Base-by-base conservation (phyloP, 2,329 filamentous ascomycete species). In the Curvularia sp. region DNA sequence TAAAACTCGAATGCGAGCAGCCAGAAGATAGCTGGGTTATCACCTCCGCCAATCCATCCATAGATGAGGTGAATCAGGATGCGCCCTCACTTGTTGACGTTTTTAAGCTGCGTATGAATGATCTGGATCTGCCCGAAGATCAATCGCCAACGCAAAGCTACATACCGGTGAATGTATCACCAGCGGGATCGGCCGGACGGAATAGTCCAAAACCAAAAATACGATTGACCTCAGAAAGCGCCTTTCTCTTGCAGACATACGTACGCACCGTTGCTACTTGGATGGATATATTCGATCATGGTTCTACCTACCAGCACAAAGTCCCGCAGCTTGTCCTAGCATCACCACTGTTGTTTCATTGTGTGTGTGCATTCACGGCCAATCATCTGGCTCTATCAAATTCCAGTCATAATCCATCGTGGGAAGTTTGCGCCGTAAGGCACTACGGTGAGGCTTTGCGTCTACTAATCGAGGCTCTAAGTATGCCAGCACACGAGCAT, bases 251-350 rank as follows among this genome's bases (percentile, higher is more conserved):
- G 1, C 67, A 75, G 48, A 70, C 66, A 6, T 77, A 73, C 42
- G 64, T 72, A 27, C 64, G 67, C 8, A 75, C 71, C 3, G 70
- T 77, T 10, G 74, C 72, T 6, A 68, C 55, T 2, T 77, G 73
- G 73, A 74, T 75, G 70, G 74, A 75, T 42, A 54, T 75, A 2
- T 73, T 76, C 54, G 73, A 75, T 36, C 68, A 71, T 39, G 53
- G 38, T 5, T 64, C 46, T 34, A 74, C 72, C 4, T 76, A 76
- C 46, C 72, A 76, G 49, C 63, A 73, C 18, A 62, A 51, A 15
- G 61, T 76, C 5, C 68, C 70, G 3, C 70, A 66, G 15, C 62
- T 73, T 4, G 69, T 64, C 5, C 66, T 74, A 2, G 59, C 52
- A 10, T 76, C 72, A 13, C 67, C 71, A 10, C 66, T 77, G 3